Evolutionary conservation across 768 basidiomycete species (phyloP).

Genomic region (Gloeophyllum trabeum): DNA sequence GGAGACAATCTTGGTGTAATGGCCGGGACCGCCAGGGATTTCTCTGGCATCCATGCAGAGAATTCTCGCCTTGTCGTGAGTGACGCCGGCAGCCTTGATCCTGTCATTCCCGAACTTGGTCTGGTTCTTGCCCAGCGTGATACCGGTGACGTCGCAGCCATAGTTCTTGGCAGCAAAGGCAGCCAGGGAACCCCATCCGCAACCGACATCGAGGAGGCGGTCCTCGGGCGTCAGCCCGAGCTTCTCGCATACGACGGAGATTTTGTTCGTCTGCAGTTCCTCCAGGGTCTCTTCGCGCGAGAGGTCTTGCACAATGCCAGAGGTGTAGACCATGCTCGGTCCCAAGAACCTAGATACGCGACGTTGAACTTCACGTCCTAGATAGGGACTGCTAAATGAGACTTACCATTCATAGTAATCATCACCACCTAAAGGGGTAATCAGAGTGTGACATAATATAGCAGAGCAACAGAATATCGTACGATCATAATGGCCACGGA

Average conservation of each 20-base stretch:
- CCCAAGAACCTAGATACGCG: conserved; percentile 66
- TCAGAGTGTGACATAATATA: conserved; percentile 3
- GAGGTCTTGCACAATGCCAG: conserved; percentile 71
- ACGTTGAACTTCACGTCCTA: no score
- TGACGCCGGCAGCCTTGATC: conserved; percentile 53
- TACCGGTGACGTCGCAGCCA: conserved; percentile 90
- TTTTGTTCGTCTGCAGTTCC: conserved; percentile 96
- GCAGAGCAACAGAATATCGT: conserved; percentile 15
- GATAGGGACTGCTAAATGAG: neutral
- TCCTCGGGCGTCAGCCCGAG: conserved; percentile 83
- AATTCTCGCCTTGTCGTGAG: conserved; percentile 71
- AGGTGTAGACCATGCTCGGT: conserved; percentile 96
- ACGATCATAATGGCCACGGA: conserved; percentile 94
- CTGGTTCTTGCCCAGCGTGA: conserved; percentile 88
- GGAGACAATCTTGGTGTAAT: conserved; percentile 89
- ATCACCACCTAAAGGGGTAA: conserved; percentile 53
- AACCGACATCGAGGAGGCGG: conserved; percentile 76
- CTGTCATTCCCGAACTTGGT: conserved; percentile 87
- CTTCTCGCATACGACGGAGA: conserved; percentile 91
- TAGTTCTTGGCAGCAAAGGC: conserved; percentile 97
- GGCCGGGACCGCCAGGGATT: conserved; percentile 63
- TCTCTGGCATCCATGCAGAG: conserved; percentile 91
- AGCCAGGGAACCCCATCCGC: conserved; percentile 94
- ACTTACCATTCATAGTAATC: conserved; percentile 86
- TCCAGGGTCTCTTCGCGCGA: conserved; percentile 75